Percentiles rank a stretch among this genome's conserved stretches.
phyloP scores from a whole-genome alignment of 1,139 yeast genomes.

The Pichia sp. region DNA sequence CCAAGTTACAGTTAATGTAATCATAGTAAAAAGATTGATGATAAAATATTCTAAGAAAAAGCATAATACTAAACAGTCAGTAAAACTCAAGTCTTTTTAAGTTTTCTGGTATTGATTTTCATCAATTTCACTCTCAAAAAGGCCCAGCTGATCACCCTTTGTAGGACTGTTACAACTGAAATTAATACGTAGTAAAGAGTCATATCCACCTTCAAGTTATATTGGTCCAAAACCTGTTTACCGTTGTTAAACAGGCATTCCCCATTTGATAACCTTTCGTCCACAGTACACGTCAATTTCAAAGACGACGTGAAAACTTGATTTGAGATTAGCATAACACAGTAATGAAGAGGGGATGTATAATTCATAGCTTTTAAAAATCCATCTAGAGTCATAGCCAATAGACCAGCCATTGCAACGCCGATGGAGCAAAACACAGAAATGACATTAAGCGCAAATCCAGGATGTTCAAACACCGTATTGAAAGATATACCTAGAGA shows the following conservation, averaged over 20 bases:
- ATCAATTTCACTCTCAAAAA: slow-evolving; percentile 34
- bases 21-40: too few species aligned
- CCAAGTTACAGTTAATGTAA: too few species aligned
- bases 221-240: slow-evolving; percentile 43
- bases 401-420: slow-evolving; percentile 80
- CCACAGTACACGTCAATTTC: slow-evolving; percentile 38
- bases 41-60: too few species aligned
- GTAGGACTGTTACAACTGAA: slow-evolving; percentile 35
- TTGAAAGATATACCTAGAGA: slow-evolving; percentile 76
- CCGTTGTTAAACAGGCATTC: slow-evolving; percentile 47
- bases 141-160: slow-evolving; percentile 37
- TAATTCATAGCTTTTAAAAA: slow-evolving; percentile 69
- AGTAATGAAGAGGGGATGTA: slow-evolving; percentile 69
- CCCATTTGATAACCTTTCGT: slow-evolving; percentile 28
- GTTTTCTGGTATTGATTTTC: slow-evolving; percentile 16
- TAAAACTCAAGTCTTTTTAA: not conserved
- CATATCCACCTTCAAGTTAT: slow-evolving; percentile 35
- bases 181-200: slow-evolving; percentile 35
- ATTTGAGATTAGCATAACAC: slow-evolving; percentile 51
- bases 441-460: slow-evolving; percentile 71
- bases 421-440: slow-evolving; percentile 63
- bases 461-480: slow-evolving; percentile 69
- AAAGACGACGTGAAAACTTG: slow-evolving; percentile 41
- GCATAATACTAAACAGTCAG: too few species aligned
- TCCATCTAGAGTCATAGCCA: slow-evolving; percentile 70